Conservation (phyloP, 1,284 basidiomycete genomes). For the Puccinia hordei region DNA sequence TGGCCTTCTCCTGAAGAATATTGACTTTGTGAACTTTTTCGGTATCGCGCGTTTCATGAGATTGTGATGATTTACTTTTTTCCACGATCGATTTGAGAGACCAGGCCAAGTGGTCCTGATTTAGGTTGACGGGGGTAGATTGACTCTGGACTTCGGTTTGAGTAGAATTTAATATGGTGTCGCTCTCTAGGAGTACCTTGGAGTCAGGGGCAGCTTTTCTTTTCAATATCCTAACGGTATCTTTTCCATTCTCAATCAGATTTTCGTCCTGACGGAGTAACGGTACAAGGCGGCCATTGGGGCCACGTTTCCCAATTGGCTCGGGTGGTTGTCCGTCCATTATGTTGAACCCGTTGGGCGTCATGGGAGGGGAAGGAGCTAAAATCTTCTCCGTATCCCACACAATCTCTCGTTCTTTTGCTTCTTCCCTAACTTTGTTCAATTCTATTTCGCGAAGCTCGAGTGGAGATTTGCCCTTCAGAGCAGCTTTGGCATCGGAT, state of each 20-base stretch:
- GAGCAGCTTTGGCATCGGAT: background rate
- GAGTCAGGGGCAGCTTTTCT: constrained; percentile 23
- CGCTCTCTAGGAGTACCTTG: constrained; percentile 4
- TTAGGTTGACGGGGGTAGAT: background rate
- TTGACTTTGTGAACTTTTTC: background rate
- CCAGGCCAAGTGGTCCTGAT: background rate
- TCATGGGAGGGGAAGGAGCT: constrained; percentile 12
- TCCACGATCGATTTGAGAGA: background rate
- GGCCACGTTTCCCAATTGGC: constrained; percentile 34
- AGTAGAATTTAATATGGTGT: background rate
- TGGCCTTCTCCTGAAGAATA: background rate
- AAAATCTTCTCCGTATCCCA: constrained; percentile 44
- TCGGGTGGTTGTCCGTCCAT: background rate
- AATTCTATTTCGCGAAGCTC: constrained; percentile 34
- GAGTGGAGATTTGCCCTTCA: background rate
- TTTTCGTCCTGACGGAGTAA: background rate
- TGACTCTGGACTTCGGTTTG: constrained; percentile 33
- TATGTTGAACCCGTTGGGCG: constrained; percentile 11
- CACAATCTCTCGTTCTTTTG: constrained; percentile 16
- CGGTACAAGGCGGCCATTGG: constrained; percentile 12
- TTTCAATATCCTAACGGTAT: constrained; percentile 26
- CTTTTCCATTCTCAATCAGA: background rate
- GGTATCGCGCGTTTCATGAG: background rate
- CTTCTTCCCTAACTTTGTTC: constrained; percentile 33
- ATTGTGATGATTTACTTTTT: background rate